Evolutionary conservation across 1,139 yeast species (phyloP), one percentile per base, ranked within the genome.

Genomic region (Entelexis paramagnoliae): DNA sequence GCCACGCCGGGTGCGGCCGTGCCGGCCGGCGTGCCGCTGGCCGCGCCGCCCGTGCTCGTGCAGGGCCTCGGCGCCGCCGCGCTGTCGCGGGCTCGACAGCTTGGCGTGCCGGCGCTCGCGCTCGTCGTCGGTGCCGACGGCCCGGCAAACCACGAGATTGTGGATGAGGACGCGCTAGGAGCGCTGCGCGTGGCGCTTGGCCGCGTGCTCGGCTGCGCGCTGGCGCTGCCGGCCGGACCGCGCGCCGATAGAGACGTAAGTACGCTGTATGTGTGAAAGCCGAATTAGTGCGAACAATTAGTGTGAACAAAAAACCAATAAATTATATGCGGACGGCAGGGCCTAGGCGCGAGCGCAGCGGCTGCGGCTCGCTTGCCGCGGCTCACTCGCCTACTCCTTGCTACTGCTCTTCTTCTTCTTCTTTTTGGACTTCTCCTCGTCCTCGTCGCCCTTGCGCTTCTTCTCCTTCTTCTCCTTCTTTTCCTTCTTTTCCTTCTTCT

Each of bases 371-470:
- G 28, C 7, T 26, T 26, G 9, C 10, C 9, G 28, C 10, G 28
- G 28, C 9, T 8, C 11, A 4, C 11, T 10, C 14, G 28, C 28
- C n/a, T 42, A 42, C 24, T 42, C 46, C 30, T 42, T 42, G 46
- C 60, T 58, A 62, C 64, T 63, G 50, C 63, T 61, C 67, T 64
- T 66, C 64, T 57, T 65, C 64, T 66, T 66, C 63, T 68, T 67
- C 59, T 65, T 63, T 57, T 66, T 61, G 52, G 63, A 56, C 56
- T 60, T 60, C 49, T 64, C 59, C 47, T 63, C 66, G 61, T 78
- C 75, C 63, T 75, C 76, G 63, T 75, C 74, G 68, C 74, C 74
- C 64, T 72, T 74, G 59, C 74, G 75, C 74, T 79, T 76, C 67
- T 76, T 72, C 59, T 75, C 72, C 69, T 74, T 57, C 60, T 62